Evolutionary conservation across 148 eudicot genomes (phyloP).

Genomic region (Chenopodium formosanum): DNA sequence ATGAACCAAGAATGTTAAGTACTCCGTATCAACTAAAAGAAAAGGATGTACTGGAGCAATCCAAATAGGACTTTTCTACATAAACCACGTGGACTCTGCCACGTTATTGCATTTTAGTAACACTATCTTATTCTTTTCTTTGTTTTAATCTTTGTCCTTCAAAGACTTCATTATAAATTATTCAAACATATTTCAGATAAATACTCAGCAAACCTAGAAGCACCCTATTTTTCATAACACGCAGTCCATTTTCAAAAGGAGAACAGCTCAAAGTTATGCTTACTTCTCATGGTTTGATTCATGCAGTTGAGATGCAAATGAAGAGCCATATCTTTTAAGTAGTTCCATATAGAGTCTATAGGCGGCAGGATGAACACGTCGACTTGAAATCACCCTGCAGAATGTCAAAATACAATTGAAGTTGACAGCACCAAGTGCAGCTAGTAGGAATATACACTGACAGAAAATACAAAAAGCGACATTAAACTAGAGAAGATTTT

Average conservation of each 20-base stretch:
- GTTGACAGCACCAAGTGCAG: not conserved
- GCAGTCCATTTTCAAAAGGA: not conserved
- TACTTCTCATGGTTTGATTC: slow-evolving; percentile 61
- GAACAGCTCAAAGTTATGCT: slow-evolving; percentile 26
- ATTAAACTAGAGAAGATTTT: not conserved
- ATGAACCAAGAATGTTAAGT: too few relatives aligned
- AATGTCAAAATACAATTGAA: slow-evolving; percentile 19
- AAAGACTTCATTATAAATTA: not conserved
- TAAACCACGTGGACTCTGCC: too few relatives aligned
- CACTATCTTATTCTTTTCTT: too few relatives aligned
- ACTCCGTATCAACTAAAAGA: too few relatives aligned
- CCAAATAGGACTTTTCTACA: too few relatives aligned
- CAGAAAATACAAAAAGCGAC: not conserved
- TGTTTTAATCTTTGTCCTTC: too few relatives aligned
- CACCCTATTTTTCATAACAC: not conserved
- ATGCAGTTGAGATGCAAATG: slow-evolving; percentile 51
- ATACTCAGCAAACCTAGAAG: not conserved
- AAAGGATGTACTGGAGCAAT: too few relatives aligned
- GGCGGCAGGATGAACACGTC: slow-evolving; percentile 63
- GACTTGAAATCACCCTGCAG: slow-evolving; percentile 62
- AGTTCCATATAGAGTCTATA: slow-evolving; percentile 88
- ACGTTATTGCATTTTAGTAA: too few relatives aligned
- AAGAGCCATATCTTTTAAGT: slow-evolving; percentile 68
- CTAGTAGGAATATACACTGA: not conserved
- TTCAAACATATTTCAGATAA: not conserved